Evolutionary conservation across 495 filamentous ascomycete species (phyloP), one percentile per base, ranked within the genome.

Genomic region (Cryomyces minteri): DNA sequence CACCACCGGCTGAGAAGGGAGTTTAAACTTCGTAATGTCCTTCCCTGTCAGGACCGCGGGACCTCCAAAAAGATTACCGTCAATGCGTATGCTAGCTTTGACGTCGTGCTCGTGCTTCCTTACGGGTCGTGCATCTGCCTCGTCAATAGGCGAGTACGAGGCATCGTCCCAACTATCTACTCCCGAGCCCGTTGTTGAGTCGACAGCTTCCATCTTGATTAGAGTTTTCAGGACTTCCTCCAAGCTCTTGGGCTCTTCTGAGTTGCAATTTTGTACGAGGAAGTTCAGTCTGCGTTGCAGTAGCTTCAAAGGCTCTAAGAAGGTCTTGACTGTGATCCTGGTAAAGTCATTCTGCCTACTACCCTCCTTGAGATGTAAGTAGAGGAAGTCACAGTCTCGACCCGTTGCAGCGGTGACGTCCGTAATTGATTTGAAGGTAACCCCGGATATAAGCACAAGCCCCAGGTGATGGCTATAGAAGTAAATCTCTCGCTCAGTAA

Each of bases 401-500:
- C 88, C 92, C 28, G 82, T 76, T 8, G 87, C 85, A 37, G 84
- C 82, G 18, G 87, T 95, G 40, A 96, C 83, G 58, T 95, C 90
- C 34, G 72, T 71, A 48, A 96, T 82, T 45, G 64, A 73, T n/a
- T 74, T 69, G 39, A 98, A 67, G 33, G 70, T 73, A 32, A 84
- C 71, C 14, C 71, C 72, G 32, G 84, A 83, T 1, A 84, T 86
- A 40, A 95, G 67, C 0, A 94, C 84, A 30, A 98, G 68, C n/a
- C 90, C 90, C 54, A 92, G 72, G 51, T 94, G 80, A 57, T 96
- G 77, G 44, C 87, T 92, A 64, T 94, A 98, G 58, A 98, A 98
- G 55, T 92, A 95, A 49, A 96, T 74, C 32, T 87, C 78, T 43
- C 74, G 74, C 4, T 76, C 70, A 1, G 92, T 96, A 40, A 94